These are phyloP conservation scores for Iodosphaeria phyllophila DNA, from an alignment of 2,329 filamentous ascomycete genomes.

Conservation along the genomic window DNA sequence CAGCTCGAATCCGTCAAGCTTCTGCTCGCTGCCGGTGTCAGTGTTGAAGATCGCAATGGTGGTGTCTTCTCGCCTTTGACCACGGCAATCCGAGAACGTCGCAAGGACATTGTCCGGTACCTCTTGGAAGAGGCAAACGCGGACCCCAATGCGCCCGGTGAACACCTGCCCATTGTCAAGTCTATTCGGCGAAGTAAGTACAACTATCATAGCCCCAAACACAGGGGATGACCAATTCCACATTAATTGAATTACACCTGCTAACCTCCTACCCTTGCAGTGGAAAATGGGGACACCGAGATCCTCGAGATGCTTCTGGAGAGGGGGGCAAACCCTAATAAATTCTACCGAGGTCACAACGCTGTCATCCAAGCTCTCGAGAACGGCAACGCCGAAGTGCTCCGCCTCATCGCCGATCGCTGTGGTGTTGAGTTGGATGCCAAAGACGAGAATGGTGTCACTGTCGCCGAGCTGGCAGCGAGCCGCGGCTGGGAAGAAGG, in stretches of 20 bases:
- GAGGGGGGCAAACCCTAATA: constrained; percentile 48
- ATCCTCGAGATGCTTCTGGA: constrained; percentile 44
- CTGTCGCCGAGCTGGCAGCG: constrained; percentile 37
- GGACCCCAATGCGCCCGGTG: constrained; percentile 47
- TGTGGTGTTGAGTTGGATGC: constrained; percentile 30
- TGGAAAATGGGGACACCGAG: too few species aligned
- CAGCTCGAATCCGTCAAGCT: constrained; percentile 49
- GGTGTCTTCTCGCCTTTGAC: constrained; percentile 55
- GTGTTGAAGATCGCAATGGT: constrained; percentile 52
- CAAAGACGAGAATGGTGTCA: constrained; percentile 32
- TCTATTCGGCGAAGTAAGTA: constrained; percentile 39
- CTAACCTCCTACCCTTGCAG: too few species aligned
- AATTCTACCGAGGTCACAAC: constrained; percentile 47
- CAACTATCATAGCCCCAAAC: too few species aligned
- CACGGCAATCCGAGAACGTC: constrained; percentile 44
- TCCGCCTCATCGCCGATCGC: constrained; percentile 30
- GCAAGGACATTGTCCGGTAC: constrained; percentile 39
- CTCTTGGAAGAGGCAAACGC: constrained; percentile 35
- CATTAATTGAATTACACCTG: too few species aligned
- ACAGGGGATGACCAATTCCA: too few species aligned
- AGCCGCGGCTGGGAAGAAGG: constrained; percentile 40
- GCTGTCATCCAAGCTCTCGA: constrained; percentile 46
- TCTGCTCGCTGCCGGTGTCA: constrained; percentile 43
- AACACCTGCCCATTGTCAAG: constrained; percentile 55
- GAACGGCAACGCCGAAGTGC: constrained; percentile 36